Evolutionary conservation across 2,329 filamentous ascomycete species (phyloP).

Genomic region (Incumbomyces delicatus): DNA sequence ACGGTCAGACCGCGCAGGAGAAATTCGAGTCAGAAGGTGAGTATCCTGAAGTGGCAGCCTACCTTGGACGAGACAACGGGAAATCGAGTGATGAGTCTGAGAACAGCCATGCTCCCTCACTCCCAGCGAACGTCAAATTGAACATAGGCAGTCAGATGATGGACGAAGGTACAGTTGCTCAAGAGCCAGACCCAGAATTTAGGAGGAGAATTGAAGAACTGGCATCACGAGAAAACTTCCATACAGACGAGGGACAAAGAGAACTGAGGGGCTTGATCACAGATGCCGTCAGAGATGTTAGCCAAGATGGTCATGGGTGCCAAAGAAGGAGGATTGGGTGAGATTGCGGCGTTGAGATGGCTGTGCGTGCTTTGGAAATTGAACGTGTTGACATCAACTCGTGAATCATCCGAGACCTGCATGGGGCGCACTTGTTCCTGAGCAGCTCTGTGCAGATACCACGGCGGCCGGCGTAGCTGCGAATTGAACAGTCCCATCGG

Average conservation of each 20-base stretch:
- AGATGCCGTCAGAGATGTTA: slow-evolving; percentile 64
- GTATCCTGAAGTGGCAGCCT: slow-evolving; percentile 64
- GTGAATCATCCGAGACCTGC: background rate
- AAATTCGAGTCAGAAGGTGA: slow-evolving; percentile 72
- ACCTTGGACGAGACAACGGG: slow-evolving; percentile 43
- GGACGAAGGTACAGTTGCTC: slow-evolving; percentile 51
- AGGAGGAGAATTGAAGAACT: slow-evolving; percentile 79
- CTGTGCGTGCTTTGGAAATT: background rate
- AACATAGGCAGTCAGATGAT: slow-evolving; percentile 63
- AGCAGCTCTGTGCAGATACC: too few relatives aligned
- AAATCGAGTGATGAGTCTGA: slow-evolving; percentile 20
- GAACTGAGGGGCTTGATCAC: slow-evolving; percentile 69
- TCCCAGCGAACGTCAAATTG: slow-evolving; percentile 68
- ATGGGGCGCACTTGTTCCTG: background rate
- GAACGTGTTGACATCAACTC: background rate
- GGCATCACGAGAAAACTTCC: slow-evolving; percentile 72
- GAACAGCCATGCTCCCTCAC: slow-evolving; percentile 44
- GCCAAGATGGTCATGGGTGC: slow-evolving; percentile 54
- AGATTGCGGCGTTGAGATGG: background rate
- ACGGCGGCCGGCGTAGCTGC: too few relatives aligned
- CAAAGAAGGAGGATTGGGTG: slow-evolving; percentile 43
- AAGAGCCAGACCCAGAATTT: slow-evolving; percentile 61
- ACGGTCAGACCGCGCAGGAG: slow-evolving; percentile 70
- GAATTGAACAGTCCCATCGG: too few relatives aligned
- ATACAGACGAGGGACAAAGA: slow-evolving; percentile 68